These are phyloP conservation scores for Castanea sativa DNA, from an alignment of 306 rosid genomes.

Conservation along the genomic window DNA sequence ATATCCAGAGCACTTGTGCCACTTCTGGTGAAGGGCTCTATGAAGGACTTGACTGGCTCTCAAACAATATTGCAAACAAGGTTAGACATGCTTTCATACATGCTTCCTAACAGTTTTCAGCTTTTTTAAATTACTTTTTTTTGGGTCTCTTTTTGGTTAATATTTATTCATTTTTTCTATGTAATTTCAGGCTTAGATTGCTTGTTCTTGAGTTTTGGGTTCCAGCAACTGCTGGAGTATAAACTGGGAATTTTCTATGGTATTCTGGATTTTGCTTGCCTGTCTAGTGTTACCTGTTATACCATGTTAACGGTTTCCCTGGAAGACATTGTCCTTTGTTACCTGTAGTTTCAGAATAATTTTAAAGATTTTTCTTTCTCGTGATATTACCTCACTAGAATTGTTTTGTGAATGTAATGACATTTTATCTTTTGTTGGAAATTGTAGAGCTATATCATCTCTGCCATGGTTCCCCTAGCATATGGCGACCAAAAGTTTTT, in stretches of 20 bases:
- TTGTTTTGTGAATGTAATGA: slow-evolving; percentile 9
- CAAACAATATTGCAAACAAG: slow-evolving; percentile 84
- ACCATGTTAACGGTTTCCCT: slow-evolving; percentile 33
- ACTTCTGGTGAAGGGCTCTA: slow-evolving; percentile 89
- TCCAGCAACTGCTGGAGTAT: slow-evolving; percentile 16
- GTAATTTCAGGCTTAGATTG: slow-evolving; percentile 61
- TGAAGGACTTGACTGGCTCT: slow-evolving; percentile 88
- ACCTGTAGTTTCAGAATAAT: slow-evolving; percentile 43
- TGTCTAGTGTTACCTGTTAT: slow-evolving; percentile 28
- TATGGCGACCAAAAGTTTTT: neutral
- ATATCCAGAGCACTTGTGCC: slow-evolving; percentile 89
- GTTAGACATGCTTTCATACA: slow-evolving; percentile 18
- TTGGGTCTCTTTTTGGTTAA: neutral
- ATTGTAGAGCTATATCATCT: neutral
- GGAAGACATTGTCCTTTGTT: slow-evolving; percentile 17
- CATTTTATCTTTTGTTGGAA: slow-evolving; percentile 1
- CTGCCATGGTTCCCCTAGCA: neutral
- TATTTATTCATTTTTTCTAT: neutral
- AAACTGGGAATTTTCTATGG: slow-evolving; percentile 19
- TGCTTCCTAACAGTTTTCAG: slow-evolving; percentile 8
- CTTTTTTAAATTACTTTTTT: neutral
- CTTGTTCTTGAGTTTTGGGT: slow-evolving; percentile 14
- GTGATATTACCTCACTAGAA: slow-evolving; percentile 20
- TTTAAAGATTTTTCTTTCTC: slow-evolving; percentile 16
- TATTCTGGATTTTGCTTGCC: slow-evolving; percentile 28